A percentile compares a stretch with the other conserved stretches of the same genome.
Evolutionary conservation across 148 eudicot species (phyloP).

Genomic region (Dysphania ambrosioides): DNA sequence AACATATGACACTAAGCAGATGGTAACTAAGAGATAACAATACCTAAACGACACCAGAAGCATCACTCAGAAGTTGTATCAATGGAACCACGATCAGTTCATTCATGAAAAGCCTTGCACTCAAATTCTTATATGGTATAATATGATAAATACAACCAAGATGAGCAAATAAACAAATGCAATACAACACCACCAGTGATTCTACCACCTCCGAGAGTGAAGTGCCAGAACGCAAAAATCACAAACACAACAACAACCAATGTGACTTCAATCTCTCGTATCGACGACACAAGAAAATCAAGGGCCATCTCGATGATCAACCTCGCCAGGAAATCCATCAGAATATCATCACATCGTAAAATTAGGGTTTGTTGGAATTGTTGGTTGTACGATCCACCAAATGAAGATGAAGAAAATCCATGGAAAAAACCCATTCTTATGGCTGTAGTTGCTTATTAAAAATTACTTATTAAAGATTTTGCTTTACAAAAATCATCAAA

Average conservation of each 20-base stretch:
- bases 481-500: no score
- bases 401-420: slow-evolving; percentile 13
- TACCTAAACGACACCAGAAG: slow-evolving; percentile 75
- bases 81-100: slow-evolving; percentile 52
- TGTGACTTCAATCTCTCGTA: slow-evolving; percentile 54
- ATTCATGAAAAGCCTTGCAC: slow-evolving; percentile 88
- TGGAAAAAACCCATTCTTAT: no score
- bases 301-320: slow-evolving; percentile 35
- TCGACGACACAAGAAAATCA: slow-evolving; percentile 40
- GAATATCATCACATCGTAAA: no score
- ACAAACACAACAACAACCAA: slow-evolving; percentile 39
- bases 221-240: slow-evolving; percentile 46
- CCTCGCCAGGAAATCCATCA: slow-evolving; percentile 25
- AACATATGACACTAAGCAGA: neutral
- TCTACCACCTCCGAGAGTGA: slow-evolving; percentile 15
- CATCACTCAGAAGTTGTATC: slow-evolving; percentile 62
- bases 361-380: no score
- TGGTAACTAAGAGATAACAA: slow-evolving; percentile 6
- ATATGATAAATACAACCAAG: slow-evolving; percentile 6
- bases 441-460: no score
- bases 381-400: no score
- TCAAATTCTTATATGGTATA: slow-evolving; percentile 57
- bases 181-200: neutral
- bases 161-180: slow-evolving; percentile 8
- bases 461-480: no score